These are phyloP conservation scores for Aspergillus nidulans DNA, from an alignment of 495 filamentous ascomycete species.

Conservation along the genomic window DNA sequence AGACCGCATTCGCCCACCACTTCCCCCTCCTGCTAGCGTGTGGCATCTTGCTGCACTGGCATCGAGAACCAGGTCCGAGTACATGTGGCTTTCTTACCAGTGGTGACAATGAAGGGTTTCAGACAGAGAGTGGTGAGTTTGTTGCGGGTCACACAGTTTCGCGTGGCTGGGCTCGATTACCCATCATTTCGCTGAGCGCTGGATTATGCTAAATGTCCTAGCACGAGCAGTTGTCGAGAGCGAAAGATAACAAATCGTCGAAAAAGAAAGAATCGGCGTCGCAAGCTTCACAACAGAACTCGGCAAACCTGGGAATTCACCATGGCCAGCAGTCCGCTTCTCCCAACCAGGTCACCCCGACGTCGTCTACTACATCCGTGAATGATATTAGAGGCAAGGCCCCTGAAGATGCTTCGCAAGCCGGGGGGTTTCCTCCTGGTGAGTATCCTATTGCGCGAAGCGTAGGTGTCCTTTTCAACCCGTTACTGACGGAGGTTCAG, in stretches of 20 bases:
- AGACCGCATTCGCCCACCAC: slow-evolving; percentile 6
- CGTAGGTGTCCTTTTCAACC: slow-evolving; percentile 32
- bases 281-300: slow-evolving; percentile 64
- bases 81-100: slow-evolving; percentile 36
- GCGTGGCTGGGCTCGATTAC: slow-evolving; percentile 17
- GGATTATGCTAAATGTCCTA: slow-evolving; percentile 34
- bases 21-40: slow-evolving; percentile 37
- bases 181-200: slow-evolving; percentile 13
- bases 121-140: slow-evolving; percentile 92
- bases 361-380: slow-evolving; percentile 81
- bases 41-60: slow-evolving; percentile 38
- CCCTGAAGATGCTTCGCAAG: slow-evolving; percentile 59
- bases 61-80: slow-evolving; percentile 30
- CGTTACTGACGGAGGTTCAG: slow-evolving; percentile 52
- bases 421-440: slow-evolving; percentile 33
- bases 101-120: slow-evolving; percentile 87
- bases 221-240: slow-evolving; percentile 89
- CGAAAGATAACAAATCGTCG: slow-evolving; percentile 90
- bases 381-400: slow-evolving; percentile 79
- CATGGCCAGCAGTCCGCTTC: slow-evolving; percentile 57
- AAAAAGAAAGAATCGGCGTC: slow-evolving; percentile 80
- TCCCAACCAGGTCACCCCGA: slow-evolving; percentile 65
- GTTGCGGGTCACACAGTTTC: slow-evolving; percentile 12
- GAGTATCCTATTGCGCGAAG: slow-evolving; percentile 32
- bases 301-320: slow-evolving; percentile 32